Base-by-base conservation (phyloP, 2,329 filamentous ascomycete species). In the Penicillium sp. region DNA sequence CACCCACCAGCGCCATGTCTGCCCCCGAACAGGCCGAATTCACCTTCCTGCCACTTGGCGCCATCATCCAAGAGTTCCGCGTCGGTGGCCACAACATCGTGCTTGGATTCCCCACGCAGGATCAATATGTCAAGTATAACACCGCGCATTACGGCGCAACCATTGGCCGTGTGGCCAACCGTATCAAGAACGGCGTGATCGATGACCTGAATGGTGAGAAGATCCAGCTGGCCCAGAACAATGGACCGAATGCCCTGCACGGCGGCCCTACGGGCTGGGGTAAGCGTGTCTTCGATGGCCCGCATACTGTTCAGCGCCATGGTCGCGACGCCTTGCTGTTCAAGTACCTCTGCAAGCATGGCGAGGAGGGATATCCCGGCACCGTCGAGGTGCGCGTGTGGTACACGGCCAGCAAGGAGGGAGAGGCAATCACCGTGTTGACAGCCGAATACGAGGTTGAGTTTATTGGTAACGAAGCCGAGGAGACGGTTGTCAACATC, bases 401-500 rank as follows among this genome's bases (percentile, higher is more conserved):
- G 78, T 99, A 98, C 77, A 91, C 89, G 0, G 85, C 90, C 0
- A 89, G 88, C 57, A 90, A 87, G 64, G 88, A 92, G 74, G 79
- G 85, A 19, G 86, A 85, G 63, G 84, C 89, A 64, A 88, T 89
- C 65, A 88, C 86, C 1, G 86, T 95, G 22, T 79, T 98, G 60
- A 89, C 89, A 60, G 91, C 96, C 54, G 95, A 98, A 77, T 98
- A 96, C 75, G 91, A 97, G 82, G 93, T 91, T 22, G 88, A 92
- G 77, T 83, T 98, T 51, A 84, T 92, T 3, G 89, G 86, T 3
- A 89, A 87, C 62, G 84, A 90, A 54, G 89, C 89, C 13, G 88
- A 93, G n/a, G 94, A 97, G 84, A 98, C 94, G 0, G 89, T 89
- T 45, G 86, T 98, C 76, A 96, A 93, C 79, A 86, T 98, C 80